Evolutionary conservation across 2,329 filamentous ascomycete genomes (phyloP), one percentile per base, ranked within the genome.

Genomic region (Lachnellula hyalina): DNA sequence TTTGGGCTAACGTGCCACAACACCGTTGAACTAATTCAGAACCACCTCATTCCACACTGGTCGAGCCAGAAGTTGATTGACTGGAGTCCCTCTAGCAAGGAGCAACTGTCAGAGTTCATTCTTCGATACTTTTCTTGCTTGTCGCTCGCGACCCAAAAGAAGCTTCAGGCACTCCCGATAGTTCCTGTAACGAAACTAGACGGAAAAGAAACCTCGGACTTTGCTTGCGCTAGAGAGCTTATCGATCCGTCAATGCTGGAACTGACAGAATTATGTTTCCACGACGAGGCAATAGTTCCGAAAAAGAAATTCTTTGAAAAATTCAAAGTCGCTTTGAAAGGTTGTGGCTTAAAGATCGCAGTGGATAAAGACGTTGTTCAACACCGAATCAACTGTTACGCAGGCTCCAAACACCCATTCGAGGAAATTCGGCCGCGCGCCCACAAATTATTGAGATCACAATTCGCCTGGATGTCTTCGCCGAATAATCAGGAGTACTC

Each of bases 201-300:
- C 36, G 62, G 58, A 25, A 46, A 42, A 12, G 4, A 40, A 14
- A 59, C 57, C 7, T 55, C 49, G 5, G 58, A 46, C 11, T 65
- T 65, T 54, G 47, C 55, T 3, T 5, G 28, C 2, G 57, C 63
- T 17, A n/a, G 38, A 42, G 40, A 55, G n/a, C 55, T 67, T 12
- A 51, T 67, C 38, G 61, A 67, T 42, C 62, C 61, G 7, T 51
- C 42, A 8, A 19, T 49, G 0, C 5, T 45, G 1, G 46, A 52
- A 5, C 46, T 68, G 4, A 52, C 21, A 12, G 25, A 36, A 1
- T 49, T 66, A 14, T 69, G 57, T 53, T 69, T 69, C 23, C 49
- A 48, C 7, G 59, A 67, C 5, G 68, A 70, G 51, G 54, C 60
- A 52, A 51, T 64, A 21, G 23, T 60, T 28, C 67, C 68, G 36